These are phyloP conservation scores for Coemansia guatemalensis DNA, from an alignment of 192 early-diverging fungal genomes.

Conservation along the genomic window DNA sequence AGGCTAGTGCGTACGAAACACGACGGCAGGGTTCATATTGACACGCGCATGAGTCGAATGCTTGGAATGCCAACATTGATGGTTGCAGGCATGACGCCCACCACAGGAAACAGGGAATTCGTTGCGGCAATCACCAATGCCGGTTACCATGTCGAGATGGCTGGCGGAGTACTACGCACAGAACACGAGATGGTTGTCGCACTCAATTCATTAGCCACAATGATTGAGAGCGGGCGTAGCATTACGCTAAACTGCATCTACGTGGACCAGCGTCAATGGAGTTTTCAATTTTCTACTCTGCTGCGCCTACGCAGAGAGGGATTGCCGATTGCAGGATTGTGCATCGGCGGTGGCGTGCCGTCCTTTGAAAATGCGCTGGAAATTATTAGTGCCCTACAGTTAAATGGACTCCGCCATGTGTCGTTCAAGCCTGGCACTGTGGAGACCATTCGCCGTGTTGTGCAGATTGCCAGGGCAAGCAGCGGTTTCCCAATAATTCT, in stretches of 20 bases:
- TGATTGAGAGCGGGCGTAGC: slow-evolving; percentile 74
- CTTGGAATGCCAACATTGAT: slow-evolving; percentile 86
- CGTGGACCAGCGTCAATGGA: slow-evolving; percentile 85
- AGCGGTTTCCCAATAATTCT: slow-evolving; percentile 85
- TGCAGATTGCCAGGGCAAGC: slow-evolving; percentile 80
- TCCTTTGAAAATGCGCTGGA: slow-evolving; percentile 79
- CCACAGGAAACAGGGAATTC: slow-evolving; percentile 77
- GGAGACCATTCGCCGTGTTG: slow-evolving; percentile 75
- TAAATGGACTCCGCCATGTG: slow-evolving; percentile 70
- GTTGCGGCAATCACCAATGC: slow-evolving; percentile 85
- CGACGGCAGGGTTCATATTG: slow-evolving; percentile 69
- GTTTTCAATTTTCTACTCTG: slow-evolving; percentile 74
- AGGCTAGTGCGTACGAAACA: slow-evolving; percentile 65
- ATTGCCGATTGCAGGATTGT: slow-evolving; percentile 89
- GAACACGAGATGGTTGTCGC: slow-evolving; percentile 65
- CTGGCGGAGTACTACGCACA: slow-evolving; percentile 86
- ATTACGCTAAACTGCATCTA: slow-evolving; percentile 90
- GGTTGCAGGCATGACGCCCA: slow-evolving; percentile 95
- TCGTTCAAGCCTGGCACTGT: slow-evolving; percentile 86
- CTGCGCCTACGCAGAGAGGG: slow-evolving; percentile 78
- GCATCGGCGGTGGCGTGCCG: slow-evolving; percentile 91
- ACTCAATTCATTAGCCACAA: slow-evolving; percentile 70
- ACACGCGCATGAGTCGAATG: slow-evolving; percentile 81
- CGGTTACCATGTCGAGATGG: slow-evolving; percentile 89
- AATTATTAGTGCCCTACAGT: slow-evolving; percentile 73